Evolutionary conservation across 208 protist genomes (phyloP).

Genomic region (Acanthamoeba royreba): DNA sequence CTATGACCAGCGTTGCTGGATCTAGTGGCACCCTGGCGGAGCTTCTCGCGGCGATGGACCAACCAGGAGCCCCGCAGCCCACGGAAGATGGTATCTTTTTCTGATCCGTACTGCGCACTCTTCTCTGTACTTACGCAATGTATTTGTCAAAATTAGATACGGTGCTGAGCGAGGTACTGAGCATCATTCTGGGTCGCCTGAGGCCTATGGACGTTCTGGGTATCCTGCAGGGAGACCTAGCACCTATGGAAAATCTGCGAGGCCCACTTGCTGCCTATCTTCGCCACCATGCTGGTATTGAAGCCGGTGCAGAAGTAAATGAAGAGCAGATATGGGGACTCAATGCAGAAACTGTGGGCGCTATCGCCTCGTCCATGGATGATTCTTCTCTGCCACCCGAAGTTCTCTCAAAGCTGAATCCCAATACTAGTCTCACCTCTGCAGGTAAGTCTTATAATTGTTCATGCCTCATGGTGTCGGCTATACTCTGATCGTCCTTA

Average conservation of each 20-base stretch:
- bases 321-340: slow-evolving; percentile 18
- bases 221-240: not conserved
- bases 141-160: not conserved
- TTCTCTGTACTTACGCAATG: not conserved
- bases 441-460: not conserved
- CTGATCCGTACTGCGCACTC: not conserved
- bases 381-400: not conserved
- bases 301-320: not conserved
- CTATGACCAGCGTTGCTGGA: not conserved
- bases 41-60: not conserved
- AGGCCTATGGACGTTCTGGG: not conserved
- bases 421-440: not conserved
- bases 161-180: not conserved
- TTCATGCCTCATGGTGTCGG: not conserved
- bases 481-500: not conserved
- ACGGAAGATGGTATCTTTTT: not conserved
- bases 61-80: not conserved
- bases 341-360: not conserved
- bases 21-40: not conserved
- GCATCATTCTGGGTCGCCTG: slow-evolving; percentile 1
- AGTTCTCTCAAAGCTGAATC: not conserved
- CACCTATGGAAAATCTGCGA: not conserved
- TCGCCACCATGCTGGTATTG: not conserved
- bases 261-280: not conserved
- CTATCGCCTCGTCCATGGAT: not conserved